These are phyloP conservation scores for Camelina neglecta DNA, from an alignment of 345 rosid species.

Conservation along the genomic window DNA sequence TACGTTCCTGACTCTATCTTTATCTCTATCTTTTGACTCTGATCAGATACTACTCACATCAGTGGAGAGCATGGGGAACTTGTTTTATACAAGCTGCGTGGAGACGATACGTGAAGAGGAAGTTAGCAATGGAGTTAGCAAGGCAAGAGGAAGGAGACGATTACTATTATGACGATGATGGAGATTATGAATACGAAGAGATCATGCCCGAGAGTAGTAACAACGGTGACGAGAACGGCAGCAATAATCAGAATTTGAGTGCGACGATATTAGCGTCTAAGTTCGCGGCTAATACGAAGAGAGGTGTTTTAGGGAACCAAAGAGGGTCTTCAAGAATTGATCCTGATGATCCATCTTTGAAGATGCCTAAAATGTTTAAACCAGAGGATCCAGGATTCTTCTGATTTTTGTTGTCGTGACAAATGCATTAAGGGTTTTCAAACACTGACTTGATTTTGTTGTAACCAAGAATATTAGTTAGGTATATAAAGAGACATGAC, in stretches of 20 bases:
- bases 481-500: neutral
- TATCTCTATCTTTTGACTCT: constrained; percentile 19
- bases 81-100: constrained; percentile 78
- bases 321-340: constrained; percentile 48
- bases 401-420: neutral
- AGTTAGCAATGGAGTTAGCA: constrained; percentile 67
- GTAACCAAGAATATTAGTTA: neutral
- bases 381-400: constrained; percentile 81
- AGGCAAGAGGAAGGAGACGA: constrained; percentile 55
- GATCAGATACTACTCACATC: constrained; percentile 86
- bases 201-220: constrained; percentile 26
- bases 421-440: constrained; percentile 18
- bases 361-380: constrained; percentile 88
- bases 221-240: constrained; percentile 16
- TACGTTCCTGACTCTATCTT: neutral
- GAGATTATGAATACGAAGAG: constrained; percentile 26
- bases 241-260: constrained; percentile 52
- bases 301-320: constrained; percentile 47
- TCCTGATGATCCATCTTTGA: constrained; percentile 58
- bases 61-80: constrained; percentile 90
- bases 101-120: constrained; percentile 66
- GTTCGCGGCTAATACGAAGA: constrained; percentile 67
- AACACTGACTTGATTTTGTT: neutral
- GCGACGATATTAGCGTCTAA: constrained; percentile 70
- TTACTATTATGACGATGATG: constrained; percentile 36